Percentiles rank a stretch among this genome's conserved stretches.
Evolutionary conservation across 2,329 filamentous ascomycete species (phyloP).

Genomic region (Penicillium sp.): DNA sequence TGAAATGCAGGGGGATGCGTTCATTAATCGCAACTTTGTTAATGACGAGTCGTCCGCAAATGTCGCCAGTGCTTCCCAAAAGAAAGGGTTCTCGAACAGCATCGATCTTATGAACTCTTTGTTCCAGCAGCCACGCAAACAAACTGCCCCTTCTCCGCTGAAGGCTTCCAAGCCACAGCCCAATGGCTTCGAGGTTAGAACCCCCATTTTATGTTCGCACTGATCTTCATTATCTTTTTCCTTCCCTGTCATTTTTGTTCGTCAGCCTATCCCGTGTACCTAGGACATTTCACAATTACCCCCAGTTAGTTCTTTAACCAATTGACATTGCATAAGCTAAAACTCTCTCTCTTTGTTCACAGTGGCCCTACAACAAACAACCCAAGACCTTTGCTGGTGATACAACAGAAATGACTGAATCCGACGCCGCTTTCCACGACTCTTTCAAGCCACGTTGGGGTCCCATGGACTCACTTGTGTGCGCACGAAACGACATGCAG

Average conservation of each 20-base stretch:
- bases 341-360: slow-evolving; percentile 40
- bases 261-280: slow-evolving; percentile 18
- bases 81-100: slow-evolving; percentile 75
- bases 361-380: slow-evolving; percentile 87
- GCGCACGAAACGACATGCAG: slow-evolving; percentile 51
- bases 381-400: slow-evolving; percentile 67
- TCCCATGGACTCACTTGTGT: slow-evolving; percentile 70
- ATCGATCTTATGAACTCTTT: slow-evolving; percentile 97
- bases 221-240: slow-evolving; percentile 43
- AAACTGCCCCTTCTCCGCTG: slow-evolving; percentile 50
- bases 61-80: slow-evolving; percentile 27
- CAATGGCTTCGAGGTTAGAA: slow-evolving; percentile 87
- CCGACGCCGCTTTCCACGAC: slow-evolving; percentile 69
- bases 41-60: slow-evolving; percentile 35
- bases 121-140: slow-evolving; percentile 67
- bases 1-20: slow-evolving; percentile 63
- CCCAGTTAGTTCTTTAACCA: slow-evolving; percentile 34
- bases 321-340: slow-evolving; percentile 45
- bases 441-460: slow-evolving; percentile 80
- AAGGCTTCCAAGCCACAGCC: slow-evolving; percentile 58
- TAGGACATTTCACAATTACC: slow-evolving; percentile 14
- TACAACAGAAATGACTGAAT: slow-evolving; percentile 60
- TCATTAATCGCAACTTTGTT: slow-evolving; percentile 49
- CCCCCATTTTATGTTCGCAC: slow-evolving; percentile 31
- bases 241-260: slow-evolving; percentile 37